These are phyloP conservation scores for Pigoraptor vietnamica DNA, from an alignment of 78 protist genomes.

Conservation along the genomic window DNA sequence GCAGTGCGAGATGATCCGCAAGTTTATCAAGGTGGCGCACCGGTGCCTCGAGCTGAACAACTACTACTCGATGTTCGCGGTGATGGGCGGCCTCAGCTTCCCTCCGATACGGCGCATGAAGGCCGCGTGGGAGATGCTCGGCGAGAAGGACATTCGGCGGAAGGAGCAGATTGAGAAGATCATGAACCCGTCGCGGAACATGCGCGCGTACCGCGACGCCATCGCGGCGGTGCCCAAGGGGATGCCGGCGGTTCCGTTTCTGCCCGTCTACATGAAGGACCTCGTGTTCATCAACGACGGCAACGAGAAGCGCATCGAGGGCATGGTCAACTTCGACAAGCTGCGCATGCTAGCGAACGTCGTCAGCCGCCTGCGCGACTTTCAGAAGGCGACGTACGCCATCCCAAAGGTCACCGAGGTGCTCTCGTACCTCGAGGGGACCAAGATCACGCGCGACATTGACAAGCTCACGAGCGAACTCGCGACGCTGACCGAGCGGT, in stretches of 20 bases:
- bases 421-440: background rate
- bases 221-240: background rate
- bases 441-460: background rate
- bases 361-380: background rate
- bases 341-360: background rate
- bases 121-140: background rate
- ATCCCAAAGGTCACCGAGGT: background rate
- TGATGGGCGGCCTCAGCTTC: constrained; percentile 1
- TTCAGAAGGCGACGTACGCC: background rate
- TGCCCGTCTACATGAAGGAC: constrained; percentile 30
- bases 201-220: constrained; percentile 6
- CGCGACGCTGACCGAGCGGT: background rate
- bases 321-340: constrained; percentile 17
- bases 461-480: background rate
- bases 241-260: background rate
- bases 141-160: background rate
- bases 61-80: background rate
- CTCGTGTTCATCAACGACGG: constrained; percentile 24
- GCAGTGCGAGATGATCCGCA: background rate
- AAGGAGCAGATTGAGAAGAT: background rate
- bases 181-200: background rate
- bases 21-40: background rate
- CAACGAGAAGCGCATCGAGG: background rate
- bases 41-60: constrained; percentile 14
- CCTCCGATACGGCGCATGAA: background rate